Base-by-base conservation (phyloP, 2,329 filamentous ascomycete genomes). In the Hymenoscyphus scutula region DNA sequence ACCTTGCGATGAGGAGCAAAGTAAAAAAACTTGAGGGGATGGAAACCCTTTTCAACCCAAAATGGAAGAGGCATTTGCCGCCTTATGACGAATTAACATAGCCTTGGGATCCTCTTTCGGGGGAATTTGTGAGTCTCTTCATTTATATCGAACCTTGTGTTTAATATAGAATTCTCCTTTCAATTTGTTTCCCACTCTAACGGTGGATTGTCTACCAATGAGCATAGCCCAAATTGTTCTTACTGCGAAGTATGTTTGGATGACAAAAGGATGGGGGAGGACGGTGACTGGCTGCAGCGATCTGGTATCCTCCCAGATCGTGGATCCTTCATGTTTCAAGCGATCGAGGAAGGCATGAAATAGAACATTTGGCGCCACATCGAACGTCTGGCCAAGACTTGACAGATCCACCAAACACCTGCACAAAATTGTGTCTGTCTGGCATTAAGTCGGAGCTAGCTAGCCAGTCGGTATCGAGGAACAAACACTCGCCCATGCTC, bases 1-100 rank as follows among this genome's bases (percentile, higher is more conserved):
- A 34, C 34, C 37, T 56, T 61, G 53, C 53, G 29, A 48, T 56
- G 23, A 45, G 48, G 59, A 61, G 19, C 23, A 23, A 48, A 48
- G n/a, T 2, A 5, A 23, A 48, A 48, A 41, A 48, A 48, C 41
- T 23, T 48, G 19, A 48, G 41, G 19, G 41, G n/a, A 13, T 48
- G 5, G 41, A n/a, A 19, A 48, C 19, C 41, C 23, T 48, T 48
- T 48, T 48, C 41, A 48, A 23, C 41, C 10, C 19, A 11, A 10
- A 23, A 19, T 34, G 32, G n/a, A n/a, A 48, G 23, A 11, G 41
- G 41, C 41, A 17, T 23, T 48, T 48, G 41, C 41, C 8, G 19
- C n/a, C n/a, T 23, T 19, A 48, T 48, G n/a, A 45, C 38, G 38
- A 45, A 23, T 48, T 19, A 48, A 6, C 41, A 48, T 48, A 8